A percentile compares a stretch with the other conserved stretches of the same genome.
Evolutionary conservation across 192 early-diverging fungal genomes (phyloP).

Genomic region (Glomus cerebriforme): DNA sequence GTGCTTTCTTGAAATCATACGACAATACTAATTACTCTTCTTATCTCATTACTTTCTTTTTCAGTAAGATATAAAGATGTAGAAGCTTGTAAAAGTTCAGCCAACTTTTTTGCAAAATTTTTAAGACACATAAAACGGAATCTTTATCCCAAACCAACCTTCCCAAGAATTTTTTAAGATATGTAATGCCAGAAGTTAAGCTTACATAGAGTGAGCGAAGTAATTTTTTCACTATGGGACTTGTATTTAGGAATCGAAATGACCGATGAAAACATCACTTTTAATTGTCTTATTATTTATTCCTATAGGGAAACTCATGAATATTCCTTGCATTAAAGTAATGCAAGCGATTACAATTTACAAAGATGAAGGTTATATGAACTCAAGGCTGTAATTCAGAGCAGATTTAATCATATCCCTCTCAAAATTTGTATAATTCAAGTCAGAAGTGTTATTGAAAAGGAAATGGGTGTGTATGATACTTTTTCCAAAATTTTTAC

Average conservation of each 20-base stretch:
- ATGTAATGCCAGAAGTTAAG: not conserved
- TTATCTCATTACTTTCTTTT: too few relatives aligned
- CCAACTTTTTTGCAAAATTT: too few relatives aligned
- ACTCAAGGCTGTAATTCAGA: not conserved
- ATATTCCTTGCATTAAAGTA: too few relatives aligned
- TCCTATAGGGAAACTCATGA: conserved; percentile 10
- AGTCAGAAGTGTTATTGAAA: not conserved
- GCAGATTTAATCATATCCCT: conserved; percentile 3
- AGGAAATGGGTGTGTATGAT: not conserved
- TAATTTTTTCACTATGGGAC: not conserved
- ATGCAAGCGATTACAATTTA: too few relatives aligned
- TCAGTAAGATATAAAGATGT: too few relatives aligned
- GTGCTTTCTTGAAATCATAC: too few relatives aligned
- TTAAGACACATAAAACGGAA: too few relatives aligned
- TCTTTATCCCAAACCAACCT: too few relatives aligned
- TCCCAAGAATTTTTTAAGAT: not conserved
- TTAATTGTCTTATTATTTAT: conserved; percentile 19
- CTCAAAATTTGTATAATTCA: too few relatives aligned
- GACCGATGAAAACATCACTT: conserved; percentile 6
- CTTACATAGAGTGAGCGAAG: not conserved
- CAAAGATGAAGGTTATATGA: not conserved
- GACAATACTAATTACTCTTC: too few relatives aligned
- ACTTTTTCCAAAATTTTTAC: not conserved
- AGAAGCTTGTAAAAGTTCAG: too few relatives aligned
- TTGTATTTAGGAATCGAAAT: conserved; percentile 4